Percentiles rank a stretch among this genome's conserved stretches.
phyloP scores from a whole-genome alignment of 148 eudicot species.

The Chenopodium berlandieri region DNA sequence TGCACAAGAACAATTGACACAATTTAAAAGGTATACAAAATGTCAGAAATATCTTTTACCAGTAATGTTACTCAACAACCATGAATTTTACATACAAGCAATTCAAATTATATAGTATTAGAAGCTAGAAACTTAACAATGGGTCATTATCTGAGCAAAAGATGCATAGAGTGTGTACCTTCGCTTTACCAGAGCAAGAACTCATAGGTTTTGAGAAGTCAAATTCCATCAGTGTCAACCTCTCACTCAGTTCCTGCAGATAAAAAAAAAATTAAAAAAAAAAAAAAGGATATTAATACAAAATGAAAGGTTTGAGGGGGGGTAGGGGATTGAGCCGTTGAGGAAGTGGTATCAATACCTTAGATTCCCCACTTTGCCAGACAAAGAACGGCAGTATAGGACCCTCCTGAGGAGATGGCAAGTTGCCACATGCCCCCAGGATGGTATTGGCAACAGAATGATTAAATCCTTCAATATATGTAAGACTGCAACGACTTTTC shows the following conservation, averaged over 20 bases:
- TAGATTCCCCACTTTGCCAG: conserved; percentile 81
- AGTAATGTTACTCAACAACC: neutral
- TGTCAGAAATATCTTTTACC: neutral
- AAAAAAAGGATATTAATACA: neutral
- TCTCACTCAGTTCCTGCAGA: conserved; percentile 58
- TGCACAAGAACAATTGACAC: neutral
- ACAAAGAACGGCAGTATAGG: conserved; percentile 67
- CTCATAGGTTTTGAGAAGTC: conserved; percentile 62
- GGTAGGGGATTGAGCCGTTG: too few species aligned
- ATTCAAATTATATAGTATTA: neutral
- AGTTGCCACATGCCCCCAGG: conserved; percentile 74
- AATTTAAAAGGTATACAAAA: neutral
- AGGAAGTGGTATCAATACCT: conserved; percentile 39
- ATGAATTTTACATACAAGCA: neutral
- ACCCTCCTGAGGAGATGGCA: conserved; percentile 45
- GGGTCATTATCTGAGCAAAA: neutral
- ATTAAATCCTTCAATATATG: conserved; percentile 76
- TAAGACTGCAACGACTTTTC: conserved; percentile 73
- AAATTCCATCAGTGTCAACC: conserved; percentile 63
- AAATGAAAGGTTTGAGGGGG: neutral
- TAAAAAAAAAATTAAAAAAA: too few species aligned
- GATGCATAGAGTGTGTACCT: conserved; percentile 39
- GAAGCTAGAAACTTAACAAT: neutral
- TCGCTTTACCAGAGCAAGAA: conserved; percentile 52
- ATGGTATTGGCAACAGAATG: conserved; percentile 61